Conservation (phyloP, 2,329 filamentous ascomycete genomes). For the Trichoderma citrinoviride region DNA sequence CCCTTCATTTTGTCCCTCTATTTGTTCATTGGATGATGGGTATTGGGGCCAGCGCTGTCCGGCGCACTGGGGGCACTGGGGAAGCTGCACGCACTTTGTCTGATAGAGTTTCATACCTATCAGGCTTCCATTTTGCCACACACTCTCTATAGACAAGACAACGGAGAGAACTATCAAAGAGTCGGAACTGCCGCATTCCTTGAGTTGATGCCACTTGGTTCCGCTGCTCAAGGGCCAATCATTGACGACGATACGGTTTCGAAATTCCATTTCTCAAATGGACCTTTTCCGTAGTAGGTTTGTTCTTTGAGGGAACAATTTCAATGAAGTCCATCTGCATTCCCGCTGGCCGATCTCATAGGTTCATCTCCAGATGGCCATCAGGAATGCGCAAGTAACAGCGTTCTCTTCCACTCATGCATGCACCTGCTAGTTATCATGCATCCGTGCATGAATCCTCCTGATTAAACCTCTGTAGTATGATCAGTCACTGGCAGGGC, state of each 20-base stretch:
- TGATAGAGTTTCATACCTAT: conserved; percentile 15
- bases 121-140: conserved; percentile 6
- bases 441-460: not conserved
- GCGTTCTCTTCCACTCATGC: not conserved
- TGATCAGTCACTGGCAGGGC: no score
- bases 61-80: not conserved
- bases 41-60: not conserved
- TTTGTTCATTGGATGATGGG: not conserved
- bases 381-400: no score
- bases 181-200: conserved; percentile 5
- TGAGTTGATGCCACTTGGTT: not conserved
- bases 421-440: not conserved
- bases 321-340: no score
- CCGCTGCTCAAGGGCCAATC: not conserved
- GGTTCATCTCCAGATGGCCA: no score
- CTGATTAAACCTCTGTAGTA: no score
- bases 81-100: not conserved
- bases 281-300: not conserved
- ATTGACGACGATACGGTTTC: not conserved
- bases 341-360: no score
- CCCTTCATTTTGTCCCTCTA: not conserved
- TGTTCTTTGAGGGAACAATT: not conserved
- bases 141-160: not conserved
- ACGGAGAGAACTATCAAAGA: not conserved
- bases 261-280: not conserved